Conservation (phyloP, 768 basidiomycete genomes). For the Coprinellus micaceus region DNA sequence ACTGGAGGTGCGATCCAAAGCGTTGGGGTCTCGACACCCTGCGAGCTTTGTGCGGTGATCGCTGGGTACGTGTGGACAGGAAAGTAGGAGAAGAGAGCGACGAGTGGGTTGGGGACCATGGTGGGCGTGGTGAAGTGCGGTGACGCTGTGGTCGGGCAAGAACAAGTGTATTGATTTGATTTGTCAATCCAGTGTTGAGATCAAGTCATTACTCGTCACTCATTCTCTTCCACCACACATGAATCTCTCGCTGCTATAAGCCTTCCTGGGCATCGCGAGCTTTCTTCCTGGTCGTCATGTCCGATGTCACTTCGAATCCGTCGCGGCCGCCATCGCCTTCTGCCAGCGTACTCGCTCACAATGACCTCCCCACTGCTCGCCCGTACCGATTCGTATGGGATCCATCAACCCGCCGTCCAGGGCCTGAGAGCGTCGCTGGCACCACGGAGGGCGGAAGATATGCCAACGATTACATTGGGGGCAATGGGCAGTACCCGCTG, state of each 20-base stretch:
- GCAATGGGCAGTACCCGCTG: conserved; percentile 36
- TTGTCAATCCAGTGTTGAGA: neutral
- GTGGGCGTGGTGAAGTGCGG: neutral
- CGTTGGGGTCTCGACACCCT: conserved; percentile 32
- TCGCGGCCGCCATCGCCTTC: conserved; percentile 56
- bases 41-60: conserved; percentile 25
- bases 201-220: neutral
- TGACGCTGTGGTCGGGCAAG: too few species aligned
- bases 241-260: neutral
- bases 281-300: conserved; percentile 28
- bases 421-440: conserved; percentile 72
- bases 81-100: conserved; percentile 53
- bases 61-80: conserved; percentile 55
- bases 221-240: neutral
- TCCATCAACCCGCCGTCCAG: conserved; percentile 47
- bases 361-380: conserved; percentile 41
- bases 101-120: conserved; percentile 28
- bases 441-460: conserved; percentile 60
- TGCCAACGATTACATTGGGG: conserved; percentile 54
- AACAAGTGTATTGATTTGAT: conserved; percentile 5
- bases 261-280: neutral
- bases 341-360: conserved; percentile 36
- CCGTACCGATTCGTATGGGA: conserved; percentile 81
- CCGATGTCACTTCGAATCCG: conserved; percentile 47
- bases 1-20: conserved; percentile 65